These are phyloP conservation scores for Coniferiporia sulphurascens DNA, from an alignment of 1,284 basidiomycete genomes.

Conservation along the genomic window DNA sequence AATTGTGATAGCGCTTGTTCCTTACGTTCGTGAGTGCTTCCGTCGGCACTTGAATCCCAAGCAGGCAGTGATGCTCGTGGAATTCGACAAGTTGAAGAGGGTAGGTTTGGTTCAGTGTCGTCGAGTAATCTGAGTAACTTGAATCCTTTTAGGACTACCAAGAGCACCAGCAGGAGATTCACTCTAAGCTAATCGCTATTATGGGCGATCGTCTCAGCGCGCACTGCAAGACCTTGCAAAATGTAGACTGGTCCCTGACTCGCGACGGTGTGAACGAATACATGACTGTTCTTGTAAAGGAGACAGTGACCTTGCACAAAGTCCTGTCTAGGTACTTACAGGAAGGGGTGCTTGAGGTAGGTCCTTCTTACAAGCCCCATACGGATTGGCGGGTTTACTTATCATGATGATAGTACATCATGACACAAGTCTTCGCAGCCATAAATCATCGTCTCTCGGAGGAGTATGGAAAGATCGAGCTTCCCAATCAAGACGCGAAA, in stretches of 20 bases:
- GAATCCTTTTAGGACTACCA: constrained; percentile 74
- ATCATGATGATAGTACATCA: constrained; percentile 58
- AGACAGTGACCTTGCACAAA: constrained; percentile 94
- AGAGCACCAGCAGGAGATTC: constrained; percentile 99
- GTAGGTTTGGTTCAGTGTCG: constrained; percentile 39
- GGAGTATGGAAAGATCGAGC: constrained; percentile 75
- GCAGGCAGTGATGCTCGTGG: constrained; percentile 93
- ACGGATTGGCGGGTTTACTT: not conserved
- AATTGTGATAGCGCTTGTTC: constrained; percentile 92
- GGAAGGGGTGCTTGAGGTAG: constrained; percentile 72
- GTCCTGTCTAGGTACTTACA: constrained; percentile 91
- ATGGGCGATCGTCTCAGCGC: constrained; percentile 93
- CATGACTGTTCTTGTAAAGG: constrained; percentile 90
- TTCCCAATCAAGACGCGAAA: constrained; percentile 79
- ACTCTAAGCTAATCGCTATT: constrained; percentile 95
- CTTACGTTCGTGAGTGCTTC: constrained; percentile 93
- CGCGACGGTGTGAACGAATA: constrained; percentile 69
- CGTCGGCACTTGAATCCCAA: constrained; percentile 87
- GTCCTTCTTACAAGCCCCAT: constrained; percentile 24
- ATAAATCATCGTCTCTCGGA: constrained; percentile 86
- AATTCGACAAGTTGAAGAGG: constrained; percentile 97
- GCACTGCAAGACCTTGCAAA: constrained; percentile 78
- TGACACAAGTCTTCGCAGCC: constrained; percentile 27
- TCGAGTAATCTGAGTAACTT: not conserved
- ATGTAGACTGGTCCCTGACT: constrained; percentile 71